Evolutionary conservation across 169 alveolate genomes (phyloP).

Genomic region (Sarcocystis neurona): DNA sequence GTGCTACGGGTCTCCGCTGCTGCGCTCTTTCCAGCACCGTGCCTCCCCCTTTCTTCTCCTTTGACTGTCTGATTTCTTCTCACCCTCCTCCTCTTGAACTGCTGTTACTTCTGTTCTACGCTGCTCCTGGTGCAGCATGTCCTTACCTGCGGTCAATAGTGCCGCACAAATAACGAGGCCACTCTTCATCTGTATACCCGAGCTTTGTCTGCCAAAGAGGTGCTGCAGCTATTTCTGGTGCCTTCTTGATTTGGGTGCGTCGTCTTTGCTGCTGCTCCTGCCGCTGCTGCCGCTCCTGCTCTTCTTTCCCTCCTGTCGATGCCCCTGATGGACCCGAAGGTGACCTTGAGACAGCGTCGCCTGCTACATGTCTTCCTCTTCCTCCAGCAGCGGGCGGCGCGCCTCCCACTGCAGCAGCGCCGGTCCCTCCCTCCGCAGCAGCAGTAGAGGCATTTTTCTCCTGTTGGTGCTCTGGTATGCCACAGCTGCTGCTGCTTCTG

Average conservation of each 20-base stretch:
- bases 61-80: neutral
- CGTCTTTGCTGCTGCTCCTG: neutral
- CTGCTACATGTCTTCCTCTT: no score
- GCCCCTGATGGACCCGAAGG: neutral
- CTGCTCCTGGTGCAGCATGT: no score
- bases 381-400: neutral
- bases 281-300: constrained; percentile 16
- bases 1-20: neutral
- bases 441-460: neutral
- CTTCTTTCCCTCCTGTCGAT: neutral
- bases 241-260: neutral
- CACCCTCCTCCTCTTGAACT: no score
- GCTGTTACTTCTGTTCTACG: no score
- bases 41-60: neutral
- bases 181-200: constrained; percentile 25
- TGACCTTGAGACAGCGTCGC: no score
- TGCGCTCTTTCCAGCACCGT: neutral
- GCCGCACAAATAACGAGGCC: constrained; percentile 44
- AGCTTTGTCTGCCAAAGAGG: constrained; percentile 7
- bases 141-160: constrained; percentile 34
- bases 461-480: neutral
- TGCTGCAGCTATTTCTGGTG: neutral
- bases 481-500: neutral
- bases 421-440: neutral
- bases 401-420: neutral